Percentiles rank a stretch among this genome's conserved stretches.
phyloP scores from a whole-genome alignment of 208 protist genomes.

The Tritrichomonas musculus region DNA sequence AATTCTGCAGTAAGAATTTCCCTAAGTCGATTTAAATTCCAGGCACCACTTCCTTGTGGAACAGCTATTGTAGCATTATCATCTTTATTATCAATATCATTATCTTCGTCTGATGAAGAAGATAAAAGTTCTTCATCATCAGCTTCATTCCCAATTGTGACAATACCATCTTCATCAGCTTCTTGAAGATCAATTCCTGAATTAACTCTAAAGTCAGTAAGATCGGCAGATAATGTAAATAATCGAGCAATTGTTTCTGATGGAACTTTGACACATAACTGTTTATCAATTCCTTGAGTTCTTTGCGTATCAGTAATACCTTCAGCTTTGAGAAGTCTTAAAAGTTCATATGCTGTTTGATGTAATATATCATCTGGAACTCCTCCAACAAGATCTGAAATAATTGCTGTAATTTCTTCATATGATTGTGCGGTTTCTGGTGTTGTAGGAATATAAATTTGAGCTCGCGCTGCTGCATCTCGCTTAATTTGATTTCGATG shows the following conservation, averaged over 20 bases:
- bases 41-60: not conserved
- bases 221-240: not conserved
- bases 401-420: not conserved
- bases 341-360: conserved; percentile 18
- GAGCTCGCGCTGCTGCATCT: not conserved
- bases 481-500: not conserved
- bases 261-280: not conserved
- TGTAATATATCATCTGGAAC: not conserved
- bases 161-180: not conserved
- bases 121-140: not conserved
- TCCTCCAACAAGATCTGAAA: not conserved
- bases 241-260: not conserved
- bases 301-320: not conserved
- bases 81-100: not conserved
- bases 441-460: conserved; percentile 30
- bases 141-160: not conserved
- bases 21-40: not conserved
- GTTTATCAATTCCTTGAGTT: too few relatives aligned
- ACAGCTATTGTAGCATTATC: not conserved
- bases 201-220: not conserved
- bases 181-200: not conserved
- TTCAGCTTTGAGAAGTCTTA: not conserved
- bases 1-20: not conserved
- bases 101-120: not conserved
- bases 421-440: not conserved